Conservation (phyloP, 2,329 filamentous ascomycete genomes). For the Xylogone sp. region DNA sequence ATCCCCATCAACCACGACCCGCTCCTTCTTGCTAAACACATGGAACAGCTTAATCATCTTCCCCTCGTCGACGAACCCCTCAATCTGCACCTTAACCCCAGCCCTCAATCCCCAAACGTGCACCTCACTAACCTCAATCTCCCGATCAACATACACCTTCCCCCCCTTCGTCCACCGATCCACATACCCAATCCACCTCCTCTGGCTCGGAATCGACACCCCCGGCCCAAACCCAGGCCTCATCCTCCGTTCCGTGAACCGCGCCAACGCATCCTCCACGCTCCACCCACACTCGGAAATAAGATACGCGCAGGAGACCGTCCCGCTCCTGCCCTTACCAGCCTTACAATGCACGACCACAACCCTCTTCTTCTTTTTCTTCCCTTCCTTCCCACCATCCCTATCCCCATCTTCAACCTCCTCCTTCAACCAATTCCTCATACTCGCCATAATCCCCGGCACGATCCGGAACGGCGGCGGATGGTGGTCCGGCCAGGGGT, state of each 20-base stretch:
- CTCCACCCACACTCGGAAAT: constrained; percentile 80
- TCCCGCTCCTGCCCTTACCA: constrained; percentile 90
- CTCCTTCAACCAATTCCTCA: constrained; percentile 80
- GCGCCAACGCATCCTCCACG: constrained; percentile 56
- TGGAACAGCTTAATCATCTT: constrained; percentile 82
- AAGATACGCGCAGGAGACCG: constrained; percentile 81
- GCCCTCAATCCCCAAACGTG: constrained; percentile 86
- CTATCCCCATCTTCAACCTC: constrained; percentile 30
- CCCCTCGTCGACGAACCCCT: constrained; percentile 85
- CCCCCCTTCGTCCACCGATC: constrained; percentile 74
- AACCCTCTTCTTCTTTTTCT: constrained; percentile 49
- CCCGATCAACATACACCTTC: constrained; percentile 78
- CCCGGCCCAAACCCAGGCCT: constrained; percentile 82
- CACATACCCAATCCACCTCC: constrained; percentile 84
- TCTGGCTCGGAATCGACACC: constrained; percentile 88
- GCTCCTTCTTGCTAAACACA: constrained; percentile 71
- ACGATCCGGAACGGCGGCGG: constrained; percentile 89
- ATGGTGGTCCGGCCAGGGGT: constrained; percentile 96
- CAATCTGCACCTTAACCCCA: constrained; percentile 82
- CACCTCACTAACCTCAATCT: constrained; percentile 81
- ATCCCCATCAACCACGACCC: constrained; percentile 60
- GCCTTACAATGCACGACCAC: constrained; percentile 96
- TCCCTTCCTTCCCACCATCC: constrained; percentile 10
- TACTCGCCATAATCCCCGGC: constrained; percentile 84
- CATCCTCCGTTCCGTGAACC: constrained; percentile 84